Conservation (phyloP, 129 eudicot genomes). For the Lactuca saligna region DNA sequence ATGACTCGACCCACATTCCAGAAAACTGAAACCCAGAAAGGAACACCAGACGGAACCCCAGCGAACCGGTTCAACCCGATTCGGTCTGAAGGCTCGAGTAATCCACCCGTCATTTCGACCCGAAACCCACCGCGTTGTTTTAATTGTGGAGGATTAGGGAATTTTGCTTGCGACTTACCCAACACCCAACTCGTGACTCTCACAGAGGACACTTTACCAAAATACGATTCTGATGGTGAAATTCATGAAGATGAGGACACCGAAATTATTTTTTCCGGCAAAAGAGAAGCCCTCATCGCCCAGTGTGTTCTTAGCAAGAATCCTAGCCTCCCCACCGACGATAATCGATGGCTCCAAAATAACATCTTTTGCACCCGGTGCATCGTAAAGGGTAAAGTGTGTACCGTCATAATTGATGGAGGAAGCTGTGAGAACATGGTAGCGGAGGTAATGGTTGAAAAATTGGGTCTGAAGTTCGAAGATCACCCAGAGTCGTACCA, state of each 20-base stretch:
- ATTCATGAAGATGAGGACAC: background rate
- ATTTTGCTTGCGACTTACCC: background rate
- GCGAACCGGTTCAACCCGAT: background rate
- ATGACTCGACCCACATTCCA: background rate
- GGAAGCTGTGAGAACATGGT: constrained; percentile 9
- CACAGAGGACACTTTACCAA: background rate
- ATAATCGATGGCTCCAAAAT: background rate
- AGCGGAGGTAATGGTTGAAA: background rate
- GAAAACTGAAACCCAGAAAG: no score
- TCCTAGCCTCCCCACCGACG: background rate
- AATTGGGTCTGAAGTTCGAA: background rate
- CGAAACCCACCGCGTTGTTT: background rate
- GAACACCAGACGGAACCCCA: no score
- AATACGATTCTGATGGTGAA: background rate
- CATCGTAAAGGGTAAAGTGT: background rate
- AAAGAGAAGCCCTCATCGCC: background rate
- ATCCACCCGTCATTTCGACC: background rate
- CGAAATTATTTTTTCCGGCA: background rate
- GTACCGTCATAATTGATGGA: background rate
- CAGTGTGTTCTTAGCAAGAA: background rate
- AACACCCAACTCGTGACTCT: background rate
- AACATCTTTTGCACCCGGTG: background rate
- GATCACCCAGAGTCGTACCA: no score
- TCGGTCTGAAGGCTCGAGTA: background rate
- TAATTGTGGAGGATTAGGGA: background rate